A percentile compares a stretch with the other conserved stretches of the same genome.
These are phyloP conservation scores for Suhomyces prunicola DNA, from an alignment of 805 yeast species.

Conservation along the genomic window DNA sequence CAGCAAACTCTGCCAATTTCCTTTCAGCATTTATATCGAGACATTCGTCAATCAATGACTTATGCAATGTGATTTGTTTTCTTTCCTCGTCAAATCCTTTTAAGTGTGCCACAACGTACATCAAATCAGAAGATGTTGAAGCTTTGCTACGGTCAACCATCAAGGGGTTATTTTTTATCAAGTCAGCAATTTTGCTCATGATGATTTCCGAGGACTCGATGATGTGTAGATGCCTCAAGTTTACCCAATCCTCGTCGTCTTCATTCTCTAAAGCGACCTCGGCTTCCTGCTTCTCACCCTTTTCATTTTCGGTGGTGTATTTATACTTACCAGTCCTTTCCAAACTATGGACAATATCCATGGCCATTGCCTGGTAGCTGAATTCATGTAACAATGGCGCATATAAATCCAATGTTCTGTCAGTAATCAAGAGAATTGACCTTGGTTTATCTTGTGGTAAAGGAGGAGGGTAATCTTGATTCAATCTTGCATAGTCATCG, in stretches of 20 bases:
- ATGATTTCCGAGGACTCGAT: constrained; percentile 67
- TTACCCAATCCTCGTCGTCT: constrained; percentile 73
- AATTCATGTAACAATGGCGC: constrained; percentile 89
- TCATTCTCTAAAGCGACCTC: constrained; percentile 47
- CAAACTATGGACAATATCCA: constrained; percentile 56
- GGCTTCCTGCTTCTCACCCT: constrained; percentile 29
- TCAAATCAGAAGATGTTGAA: constrained; percentile 64
- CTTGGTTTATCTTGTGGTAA: constrained; percentile 54
- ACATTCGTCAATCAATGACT: constrained; percentile 62
- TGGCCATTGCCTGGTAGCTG: constrained; percentile 87
- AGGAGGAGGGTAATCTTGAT: constrained; percentile 64
- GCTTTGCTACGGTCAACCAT: constrained; percentile 67
- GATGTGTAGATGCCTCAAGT: constrained; percentile 70
- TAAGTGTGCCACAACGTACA: constrained; percentile 69
- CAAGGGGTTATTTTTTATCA: constrained; percentile 70
- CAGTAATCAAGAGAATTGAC: constrained; percentile 71
- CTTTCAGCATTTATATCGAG: constrained; percentile 55
- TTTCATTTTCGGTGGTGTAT: constrained; percentile 56
- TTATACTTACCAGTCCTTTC: constrained; percentile 44
- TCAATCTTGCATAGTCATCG: constrained; percentile 69
- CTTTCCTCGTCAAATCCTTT: constrained; percentile 68
- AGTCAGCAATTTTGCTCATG: constrained; percentile 55
- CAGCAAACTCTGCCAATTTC: constrained; percentile 60
- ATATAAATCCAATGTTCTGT: constrained; percentile 77
- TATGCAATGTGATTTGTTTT: constrained; percentile 56